Evolutionary conservation across 2,329 filamentous ascomycete species (phyloP).

Genomic region (Ophiostoma himal-ulmi): DNA sequence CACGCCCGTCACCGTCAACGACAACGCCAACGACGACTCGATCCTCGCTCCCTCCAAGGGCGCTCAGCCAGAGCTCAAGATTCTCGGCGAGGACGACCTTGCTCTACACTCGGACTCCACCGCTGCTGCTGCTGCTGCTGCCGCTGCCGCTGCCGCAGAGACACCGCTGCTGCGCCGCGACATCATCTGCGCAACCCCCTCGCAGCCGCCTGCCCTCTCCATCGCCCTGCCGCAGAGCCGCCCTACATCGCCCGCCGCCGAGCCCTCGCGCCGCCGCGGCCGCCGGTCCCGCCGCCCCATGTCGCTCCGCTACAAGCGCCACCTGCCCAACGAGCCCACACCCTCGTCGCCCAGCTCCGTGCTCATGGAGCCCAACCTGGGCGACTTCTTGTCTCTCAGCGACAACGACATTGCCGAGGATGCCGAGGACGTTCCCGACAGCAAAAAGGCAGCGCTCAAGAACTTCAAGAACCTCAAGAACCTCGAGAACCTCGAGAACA

Average conservation of each 20-base stretch:
- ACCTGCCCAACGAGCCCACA: constrained; percentile 19
- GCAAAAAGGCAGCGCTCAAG: background rate
- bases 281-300: constrained; percentile 19
- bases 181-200: constrained; percentile 5
- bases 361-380: constrained; percentile 47
- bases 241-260: constrained; percentile 3
- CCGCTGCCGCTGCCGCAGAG: background rate
- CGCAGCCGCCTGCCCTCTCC: background rate
- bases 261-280: constrained; percentile 26
- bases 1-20: constrained; percentile 6
- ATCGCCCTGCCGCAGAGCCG: constrained; percentile 17
- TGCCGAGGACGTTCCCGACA: constrained; percentile 6
- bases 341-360: constrained; percentile 34
- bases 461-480: background rate
- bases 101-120: constrained; percentile 18
- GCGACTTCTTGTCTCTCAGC: constrained; percentile 49
- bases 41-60: background rate
- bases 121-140: background rate
- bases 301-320: constrained; percentile 22
- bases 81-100: constrained; percentile 19
- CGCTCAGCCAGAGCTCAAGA: constrained; percentile 23
- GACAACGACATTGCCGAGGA: constrained; percentile 55
- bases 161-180: constrained; percentile 13
- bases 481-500: background rate
- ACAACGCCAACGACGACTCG: background rate